Evolutionary conservation across 257 asterid species (phyloP).

Genomic region (Primulina huaijiensis): DNA sequence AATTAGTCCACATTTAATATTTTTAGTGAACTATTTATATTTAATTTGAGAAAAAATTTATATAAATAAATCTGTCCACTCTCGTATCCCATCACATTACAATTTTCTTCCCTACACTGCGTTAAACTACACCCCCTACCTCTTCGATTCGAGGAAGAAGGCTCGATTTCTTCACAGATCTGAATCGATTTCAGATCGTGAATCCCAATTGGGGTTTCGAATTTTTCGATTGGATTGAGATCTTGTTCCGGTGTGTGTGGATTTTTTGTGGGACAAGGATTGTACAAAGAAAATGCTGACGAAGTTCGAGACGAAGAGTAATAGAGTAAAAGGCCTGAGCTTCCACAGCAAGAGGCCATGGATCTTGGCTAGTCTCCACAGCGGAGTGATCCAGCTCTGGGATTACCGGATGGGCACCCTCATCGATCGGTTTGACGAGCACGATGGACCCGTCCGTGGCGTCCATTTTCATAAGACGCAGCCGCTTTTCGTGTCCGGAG

Average conservation of each 20-base stretch:
- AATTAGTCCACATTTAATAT: no score
- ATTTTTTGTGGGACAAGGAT: constrained; percentile 18
- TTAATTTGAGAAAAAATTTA: no score
- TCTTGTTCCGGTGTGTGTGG: constrained; percentile 18
- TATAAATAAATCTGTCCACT: no score
- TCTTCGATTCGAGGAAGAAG: neutral
- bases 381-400: constrained; percentile 99
- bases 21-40: no score
- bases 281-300: constrained; percentile 31
- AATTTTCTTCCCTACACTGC: neutral
- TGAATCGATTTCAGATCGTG: constrained; percentile 12
- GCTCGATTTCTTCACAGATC: constrained; percentile 32
- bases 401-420: constrained; percentile 99
- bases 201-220: constrained; percentile 32
- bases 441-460: constrained; percentile 94
- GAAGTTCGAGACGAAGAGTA: constrained; percentile 94
- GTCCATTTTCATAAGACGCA: constrained; percentile 87
- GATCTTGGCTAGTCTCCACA: constrained; percentile 99
- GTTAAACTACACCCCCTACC: constrained; percentile 22
- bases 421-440: constrained; percentile 87
- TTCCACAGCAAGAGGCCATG: constrained; percentile 95
- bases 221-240: constrained; percentile 20
- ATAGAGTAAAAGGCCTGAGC: constrained; percentile 92
- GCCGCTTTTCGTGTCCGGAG: constrained; percentile 95
- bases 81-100: no score